Evolutionary conservation across 2,329 filamentous ascomycete genomes (phyloP), one percentile per base, ranked within the genome.

Genomic region (Onygenales sp.): DNA sequence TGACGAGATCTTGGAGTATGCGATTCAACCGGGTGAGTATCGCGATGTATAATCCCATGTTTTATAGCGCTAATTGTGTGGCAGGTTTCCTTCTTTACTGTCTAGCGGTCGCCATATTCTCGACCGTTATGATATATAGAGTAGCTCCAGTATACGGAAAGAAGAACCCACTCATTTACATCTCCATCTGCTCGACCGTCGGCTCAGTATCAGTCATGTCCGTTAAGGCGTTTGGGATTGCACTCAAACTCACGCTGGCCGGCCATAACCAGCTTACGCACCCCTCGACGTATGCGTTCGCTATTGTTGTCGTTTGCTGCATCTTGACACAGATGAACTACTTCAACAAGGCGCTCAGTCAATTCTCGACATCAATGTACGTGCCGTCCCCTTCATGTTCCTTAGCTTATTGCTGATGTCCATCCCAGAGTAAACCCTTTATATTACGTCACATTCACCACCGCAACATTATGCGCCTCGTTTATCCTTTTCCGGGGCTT

Each of bases 291-390:
- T 98, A 98, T 64, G 91, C 96, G 58, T 98, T 98, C 69, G 85
- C 92, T 72, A 96, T 98, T 60, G 82, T 97, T 59, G 93, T 91
- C 0, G 78, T 80, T 2, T 89, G 96, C 59, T 98, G 93, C 76
- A 97, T 98, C 66, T 71, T 98, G 61, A 96, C 91, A 7, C 93
- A 98, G 77, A 97, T 98, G 93, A 98, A 98, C 72, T 98, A 98
- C 72, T 95, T 98, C 74, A 98, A 98, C 78, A 98, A 98, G 73
- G 93, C 93, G 7, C 76, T 98, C 56, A 94, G 89, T 70, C 90
- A 94, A 65, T 98, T 97, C 73, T 92, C 89, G 33, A 96, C 93
- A 35, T 95, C 94, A 63, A 95, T 98, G 91, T 95, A 80, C 69
- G 87, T 76, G 36, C 14, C 54, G 33, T 13, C 10, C 32, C 31